phyloP scores from a whole-genome alignment of 148 eudicot species.

The Suaeda aralocaspica region DNA sequence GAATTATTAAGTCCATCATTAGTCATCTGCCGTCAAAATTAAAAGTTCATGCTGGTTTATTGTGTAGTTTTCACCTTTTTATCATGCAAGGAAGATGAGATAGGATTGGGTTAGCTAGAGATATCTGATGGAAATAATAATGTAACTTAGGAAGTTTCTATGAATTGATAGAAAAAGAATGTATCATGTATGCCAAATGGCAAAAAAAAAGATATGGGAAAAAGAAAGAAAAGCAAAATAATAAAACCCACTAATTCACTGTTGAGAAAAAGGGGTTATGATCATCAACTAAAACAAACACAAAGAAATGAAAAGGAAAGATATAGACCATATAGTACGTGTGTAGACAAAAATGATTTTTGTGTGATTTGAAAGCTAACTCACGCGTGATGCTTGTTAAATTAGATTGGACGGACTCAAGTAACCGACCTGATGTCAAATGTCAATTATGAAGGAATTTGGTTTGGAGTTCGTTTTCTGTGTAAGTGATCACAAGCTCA shows the following conservation, averaged over 20 bases:
- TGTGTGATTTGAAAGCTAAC: neutral
- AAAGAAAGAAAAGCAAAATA: neutral
- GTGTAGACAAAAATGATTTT: neutral
- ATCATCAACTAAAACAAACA: neutral
- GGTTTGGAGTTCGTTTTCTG: no score
- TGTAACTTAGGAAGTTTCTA: conserved; percentile 15
- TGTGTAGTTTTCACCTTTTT: neutral
- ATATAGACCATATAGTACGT: neutral
- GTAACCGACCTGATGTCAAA: no score
- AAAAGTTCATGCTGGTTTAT: no score
- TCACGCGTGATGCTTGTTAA: neutral
- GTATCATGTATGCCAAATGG: conserved; percentile 21
- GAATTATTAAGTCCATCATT: no score
- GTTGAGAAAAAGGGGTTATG: neutral
- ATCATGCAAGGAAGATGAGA: neutral
- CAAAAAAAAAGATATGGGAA: neutral
- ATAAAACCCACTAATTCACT: neutral
- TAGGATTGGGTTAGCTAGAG: conserved; percentile 2
- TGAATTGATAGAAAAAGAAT: neutral
- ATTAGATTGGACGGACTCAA: no score
- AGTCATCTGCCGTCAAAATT: no score
- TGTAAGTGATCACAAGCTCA: no score
- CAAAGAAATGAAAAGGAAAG: neutral
- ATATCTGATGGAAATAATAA: neutral
- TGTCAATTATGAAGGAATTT: no score